Evolutionary conservation across 1,139 yeast species (phyloP), one percentile per base, ranked within the genome.

Genomic region (Eremothecium coryli): DNA sequence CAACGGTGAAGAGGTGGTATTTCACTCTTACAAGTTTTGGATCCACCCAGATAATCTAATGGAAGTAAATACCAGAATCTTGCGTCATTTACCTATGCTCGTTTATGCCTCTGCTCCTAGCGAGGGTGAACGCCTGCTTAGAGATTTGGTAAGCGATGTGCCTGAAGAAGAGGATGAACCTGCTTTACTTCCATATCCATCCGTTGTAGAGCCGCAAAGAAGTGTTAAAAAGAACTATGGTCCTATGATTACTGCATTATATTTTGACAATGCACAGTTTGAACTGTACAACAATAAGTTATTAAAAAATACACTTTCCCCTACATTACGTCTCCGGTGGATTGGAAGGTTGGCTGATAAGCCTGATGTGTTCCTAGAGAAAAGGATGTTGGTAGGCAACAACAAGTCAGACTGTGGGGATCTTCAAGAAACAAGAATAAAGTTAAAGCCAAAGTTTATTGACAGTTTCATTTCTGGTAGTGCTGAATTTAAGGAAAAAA

Each of bases 61-160:
- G 95, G 97, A 90, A 61, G 95, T 86, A 38, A 90, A 90, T 63
- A 85, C 97, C 16, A 77, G 86, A 44, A 84, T 90, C 45, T 71
- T 90, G 54, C 80, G 97, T 58, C 95, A 86, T 52, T 71, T 90
- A 48, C 98, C 98, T 0, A 93, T 88, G 4, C 69, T 90, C 43
- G 82, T 90, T 32, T 90, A 85, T 58, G 75, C 74, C 43, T 61
- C 62, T 29, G 55, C 52, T 17, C 62, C 52, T 23, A 41, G 46
- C 13, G 58, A 53, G 29, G 60, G 57, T 36, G 58, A 56, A 22
- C 62, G 50, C 32, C 29, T 52, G 21, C 36, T 52, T 10, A 42
- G 49, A 31, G 40, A 48, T 18, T 42, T 45, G 16, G 54, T 50
- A 28, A 35, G 50, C 41, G 65, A 65, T 39, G 54, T 61, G 31